Evolutionary conservation across 2,329 filamentous ascomycete species (phyloP), one percentile per base, ranked within the genome.

Genomic region (Pseudomassariella vexata): DNA sequence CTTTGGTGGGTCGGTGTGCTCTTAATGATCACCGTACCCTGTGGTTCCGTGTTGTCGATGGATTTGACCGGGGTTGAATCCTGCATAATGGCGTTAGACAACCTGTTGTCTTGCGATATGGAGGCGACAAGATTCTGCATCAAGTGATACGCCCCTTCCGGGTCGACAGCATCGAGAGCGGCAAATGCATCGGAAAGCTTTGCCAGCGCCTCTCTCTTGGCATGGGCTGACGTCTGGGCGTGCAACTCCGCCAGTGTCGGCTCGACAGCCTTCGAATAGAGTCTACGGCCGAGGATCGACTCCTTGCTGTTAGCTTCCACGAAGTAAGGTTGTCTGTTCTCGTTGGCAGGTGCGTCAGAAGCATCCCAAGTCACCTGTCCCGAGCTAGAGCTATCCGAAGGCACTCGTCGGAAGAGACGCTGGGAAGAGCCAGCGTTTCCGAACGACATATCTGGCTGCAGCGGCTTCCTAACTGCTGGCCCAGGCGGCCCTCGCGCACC

Each of bases 371-470:
- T 40, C 2, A 58, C 36, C 19, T 64, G 61, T 5, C 62, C 59
- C 2, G 62, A 60, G 5, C 58, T 64, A 15, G 68, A 77, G 46
- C 70, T 67, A 47, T 86, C 84, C 0, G 89, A 92, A 1, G 73
- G 72, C 1, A 94, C 87, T 16, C 90, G 79, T 42, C 86, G 85
- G 66, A 95, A 96, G 32, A 94, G 81, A 34, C 89, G 82, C 44
- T 94, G 86, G 11, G 89, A 95, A 1, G 90, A 95, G 2, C 85
- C 86, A 6, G 82, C 84, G 57, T 96, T 96, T 31, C 90, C 92
- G 60, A 94, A 96, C 5, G 83, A 94, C 68, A 94, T 81, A 50
- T 96, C 87, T 2, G 92, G 74, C 34, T 88, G 87, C 2, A 95
- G 70, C 0, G 90, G 89, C 42, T 85, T 81, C 58, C 86, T 88